A percentile compares a stretch with the other conserved stretches of the same genome.
phyloP scores from a whole-genome alignment of 2,329 filamentous ascomycete species.

The Phaeoacremonium minimum region DNA sequence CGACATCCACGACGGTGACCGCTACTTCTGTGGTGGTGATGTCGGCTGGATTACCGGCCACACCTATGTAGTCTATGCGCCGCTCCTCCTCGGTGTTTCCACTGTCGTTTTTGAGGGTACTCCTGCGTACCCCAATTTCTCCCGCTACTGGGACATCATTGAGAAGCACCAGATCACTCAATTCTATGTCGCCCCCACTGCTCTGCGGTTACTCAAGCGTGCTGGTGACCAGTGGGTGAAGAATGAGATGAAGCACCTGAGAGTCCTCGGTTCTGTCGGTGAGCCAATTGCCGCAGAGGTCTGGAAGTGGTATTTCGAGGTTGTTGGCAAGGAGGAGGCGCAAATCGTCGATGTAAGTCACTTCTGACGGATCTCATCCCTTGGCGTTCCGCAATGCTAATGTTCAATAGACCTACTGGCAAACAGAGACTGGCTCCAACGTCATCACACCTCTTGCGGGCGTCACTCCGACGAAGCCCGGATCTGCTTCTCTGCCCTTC shows the following conservation, averaged over 20 bases:
- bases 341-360: conserved; percentile 87
- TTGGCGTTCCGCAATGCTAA: conserved; percentile 9
- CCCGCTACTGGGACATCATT: conserved; percentile 97
- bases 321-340: conserved; percentile 87
- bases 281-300: conserved; percentile 97
- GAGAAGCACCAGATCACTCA: conserved; percentile 93
- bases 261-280: conserved; percentile 89
- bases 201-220: conserved; percentile 87
- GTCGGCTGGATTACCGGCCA: conserved; percentile 99
- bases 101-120: conserved; percentile 98
- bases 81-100: conserved; percentile 84
- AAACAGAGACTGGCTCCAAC: conserved; percentile 96
- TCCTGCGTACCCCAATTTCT: conserved; percentile 95
- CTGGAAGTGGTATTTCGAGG: conserved; percentile 99
- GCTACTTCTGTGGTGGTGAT: conserved; percentile 96
- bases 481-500: conserved; percentile 92
- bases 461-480: conserved; percentile 93
- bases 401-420: conserved; percentile 84
- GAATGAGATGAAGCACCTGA: conserved; percentile 81
- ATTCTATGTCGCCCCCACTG: conserved; percentile 97
- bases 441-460: conserved; percentile 92
- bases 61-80: conserved; percentile 96
- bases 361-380: background rate
- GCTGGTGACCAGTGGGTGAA: conserved; percentile 91
- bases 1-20: conserved; percentile 90